Percentiles rank a stretch among this genome's conserved stretches.
Evolutionary conservation across 176 grass and related monocot species (phyloP).

Genomic region (Aegilops umbellulata): DNA sequence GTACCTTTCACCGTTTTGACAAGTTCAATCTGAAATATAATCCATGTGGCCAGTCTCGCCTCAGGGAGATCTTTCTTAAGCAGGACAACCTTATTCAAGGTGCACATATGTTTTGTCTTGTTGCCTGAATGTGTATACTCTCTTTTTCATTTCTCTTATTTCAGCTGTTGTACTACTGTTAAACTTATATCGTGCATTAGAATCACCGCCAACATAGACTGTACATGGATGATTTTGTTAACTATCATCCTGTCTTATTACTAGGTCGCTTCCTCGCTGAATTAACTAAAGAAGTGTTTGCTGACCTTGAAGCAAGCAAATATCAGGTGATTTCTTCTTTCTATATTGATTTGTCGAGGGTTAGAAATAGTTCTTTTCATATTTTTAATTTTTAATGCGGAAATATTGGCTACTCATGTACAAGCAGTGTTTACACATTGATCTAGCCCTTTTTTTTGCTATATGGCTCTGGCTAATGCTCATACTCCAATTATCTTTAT

Average conservation of each 20-base stretch:
- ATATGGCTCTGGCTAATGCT: neutral
- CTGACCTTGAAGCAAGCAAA: slow-evolving; percentile 93
- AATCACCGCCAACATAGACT: neutral
- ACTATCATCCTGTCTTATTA: neutral
- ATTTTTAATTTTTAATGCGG: neutral
- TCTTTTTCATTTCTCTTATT: neutral
- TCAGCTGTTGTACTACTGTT: neutral
- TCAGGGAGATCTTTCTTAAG: slow-evolving; percentile 95
- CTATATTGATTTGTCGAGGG: neutral
- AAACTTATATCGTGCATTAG: slow-evolving; percentile 7
- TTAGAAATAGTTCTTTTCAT: neutral
- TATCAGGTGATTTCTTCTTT: slow-evolving; percentile 65
- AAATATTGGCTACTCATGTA: neutral
- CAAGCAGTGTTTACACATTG: neutral
- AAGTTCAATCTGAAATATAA: slow-evolving; percentile 99
- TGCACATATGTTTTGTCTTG: slow-evolving; percentile 29
- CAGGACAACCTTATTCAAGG: slow-evolving; percentile 99
- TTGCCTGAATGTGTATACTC: neutral
- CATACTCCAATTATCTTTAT: slow-evolving; percentile 7
- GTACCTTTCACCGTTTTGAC: slow-evolving; percentile 98
- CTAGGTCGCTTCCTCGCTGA: slow-evolving; percentile 87
- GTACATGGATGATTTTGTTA: slow-evolving; percentile 5
- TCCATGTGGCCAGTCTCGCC: slow-evolving; percentile 86
- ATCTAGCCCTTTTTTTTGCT: neutral
- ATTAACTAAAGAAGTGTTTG: slow-evolving; percentile 90